Base-by-base conservation (phyloP, 1,284 basidiomycete genomes). In the Rhodotorula sp. region DNA sequence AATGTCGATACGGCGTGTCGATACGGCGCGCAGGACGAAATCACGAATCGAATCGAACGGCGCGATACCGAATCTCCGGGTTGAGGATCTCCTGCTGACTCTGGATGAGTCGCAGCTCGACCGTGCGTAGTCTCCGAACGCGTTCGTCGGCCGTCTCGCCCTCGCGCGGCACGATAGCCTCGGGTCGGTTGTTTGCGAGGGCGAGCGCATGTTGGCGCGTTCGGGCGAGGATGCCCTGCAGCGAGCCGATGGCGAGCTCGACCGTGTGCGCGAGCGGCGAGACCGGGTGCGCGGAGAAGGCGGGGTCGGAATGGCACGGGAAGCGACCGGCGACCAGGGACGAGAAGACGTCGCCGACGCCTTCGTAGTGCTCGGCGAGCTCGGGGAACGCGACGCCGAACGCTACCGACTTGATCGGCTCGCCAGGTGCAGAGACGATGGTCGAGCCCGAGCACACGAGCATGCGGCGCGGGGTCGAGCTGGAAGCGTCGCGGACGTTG, bases 321-420 rank as follows among this genome's bases (percentile, higher is more conserved):
- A 89, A 97, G 78, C 95, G 90, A 0, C 89, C 96, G 0, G 97
- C 84, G 23, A 95, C 87, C 66, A 99, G 87, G 0, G 97, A 92
- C 3, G 95, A 94, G 83, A 99, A 99, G 65, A 98, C 87, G 80
- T 99, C 96, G 20, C 96, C 97, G 4, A 97, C 95, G 39, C 96
- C 97, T 16, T 92, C 91, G 81, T 96, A 99, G 83, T 97, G 97
- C 15, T 93, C 93, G 29, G 90, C 87, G 39, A 97, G 86, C 57
- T 90, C 87, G 0, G 91, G 90, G 16, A 98, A 88, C 58, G 85
- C 86, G 76, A 88, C 87, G 0, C 88, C 91, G 86, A 26, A 95
- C 85, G 84, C 80, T 5, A 79, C 46, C 62, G 73, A 62, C 26
- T 20, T 66, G 31, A 56, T 67, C 63, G 64, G 76, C 64, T 48